Evolutionary conservation across 108 stramenopile genomes (phyloP), one percentile per base, ranked within the genome.

Genomic region (Skeletonema menzelii): DNA sequence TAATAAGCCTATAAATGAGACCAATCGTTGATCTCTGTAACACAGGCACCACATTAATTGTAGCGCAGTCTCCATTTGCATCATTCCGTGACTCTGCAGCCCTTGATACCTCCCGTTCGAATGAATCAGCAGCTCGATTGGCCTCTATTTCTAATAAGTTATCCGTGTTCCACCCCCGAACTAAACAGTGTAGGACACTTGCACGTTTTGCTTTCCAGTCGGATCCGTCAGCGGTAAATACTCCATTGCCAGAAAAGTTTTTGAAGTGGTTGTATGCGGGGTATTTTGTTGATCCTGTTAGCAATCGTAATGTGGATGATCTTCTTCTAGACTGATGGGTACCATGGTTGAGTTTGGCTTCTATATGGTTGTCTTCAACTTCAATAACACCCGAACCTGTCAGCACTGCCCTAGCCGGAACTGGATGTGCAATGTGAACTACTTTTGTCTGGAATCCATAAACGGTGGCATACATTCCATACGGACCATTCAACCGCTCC

Each of bases 191-290:
- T 19, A 92, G 68, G 11, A 97, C 95, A 27, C 89, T 82, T 10
- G 87, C 86, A 30, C 96, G 91, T 72, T 97, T 97, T 8, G 86
- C 82, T 57, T 90, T 90, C 96, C 96, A 97, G 56, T 94, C 95
- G 4, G 76, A 57, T n/a, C 95, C 95, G 76, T 97, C 84, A 6
- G 95, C 89, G 2, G 96, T 95, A 74, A 97, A 97, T 14, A 96
- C 95, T 28, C 96, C 96, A 26, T 89, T 61, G 14, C 96, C 96
- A 56, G 88, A 93, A 82, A 97, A 96, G 80, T 92, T 88, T 68
- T 85, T 82, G 72, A 97, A 97, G 56, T 97, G 96, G 81, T 96
- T 84, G 72, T 97, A 97, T 20, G 95, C 95, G 4, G 96, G 96
- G 22, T 80, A 59, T 72, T 97, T 97, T 49, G 88, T 83, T 10